Percentiles rank a stretch among this genome's conserved stretches.
Conservation (phyloP, 164 flowering plant genomes). For the Houttuynia cordata region DNA sequence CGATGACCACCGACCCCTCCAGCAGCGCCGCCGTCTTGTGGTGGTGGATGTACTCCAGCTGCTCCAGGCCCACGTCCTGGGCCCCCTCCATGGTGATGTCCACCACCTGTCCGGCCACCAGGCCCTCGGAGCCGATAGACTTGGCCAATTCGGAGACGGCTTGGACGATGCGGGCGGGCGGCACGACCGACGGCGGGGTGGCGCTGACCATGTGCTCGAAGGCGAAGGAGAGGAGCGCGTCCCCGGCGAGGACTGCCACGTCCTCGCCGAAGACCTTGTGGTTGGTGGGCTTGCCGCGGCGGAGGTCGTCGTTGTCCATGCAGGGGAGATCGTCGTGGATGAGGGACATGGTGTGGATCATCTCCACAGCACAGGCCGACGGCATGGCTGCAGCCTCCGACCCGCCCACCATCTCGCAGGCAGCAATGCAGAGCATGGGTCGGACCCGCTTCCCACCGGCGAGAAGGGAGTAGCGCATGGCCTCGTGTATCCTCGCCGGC, state of each 20-base stretch:
- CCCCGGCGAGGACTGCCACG: slow-evolving; percentile 60
- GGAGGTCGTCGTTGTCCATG: slow-evolving; percentile 62
- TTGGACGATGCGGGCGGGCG: slow-evolving; percentile 19
- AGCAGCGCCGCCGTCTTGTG: slow-evolving; percentile 56
- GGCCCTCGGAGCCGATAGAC: slow-evolving; percentile 42
- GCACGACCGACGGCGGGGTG: slow-evolving; percentile 14
- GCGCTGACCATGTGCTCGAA: slow-evolving; percentile 47
- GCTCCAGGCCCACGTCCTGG: slow-evolving; percentile 34
- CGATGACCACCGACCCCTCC: slow-evolving; percentile 46
- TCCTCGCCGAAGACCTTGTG: slow-evolving; percentile 63
- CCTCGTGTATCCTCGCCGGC: slow-evolving; percentile 49
- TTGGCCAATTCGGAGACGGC: slow-evolving; percentile 42
- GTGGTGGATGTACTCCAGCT: slow-evolving; percentile 41
- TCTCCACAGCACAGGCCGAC: slow-evolving; percentile 64
- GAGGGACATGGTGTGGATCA: slow-evolving; percentile 72
- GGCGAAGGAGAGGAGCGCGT: slow-evolving; percentile 48
- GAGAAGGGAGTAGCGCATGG: slow-evolving; percentile 68
- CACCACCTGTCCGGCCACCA: slow-evolving; percentile 45
- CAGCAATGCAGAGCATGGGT: slow-evolving; percentile 55
- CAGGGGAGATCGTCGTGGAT: slow-evolving; percentile 74
- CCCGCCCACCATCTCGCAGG: slow-evolving; percentile 69
- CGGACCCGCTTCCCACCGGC: slow-evolving; percentile 69
- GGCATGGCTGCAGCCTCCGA: slow-evolving; percentile 40
- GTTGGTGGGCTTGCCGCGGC: slow-evolving; percentile 65
- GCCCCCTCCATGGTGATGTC: slow-evolving; percentile 38